phyloP scores from a whole-genome alignment of 305 asterid species.

The Vinca major region DNA sequence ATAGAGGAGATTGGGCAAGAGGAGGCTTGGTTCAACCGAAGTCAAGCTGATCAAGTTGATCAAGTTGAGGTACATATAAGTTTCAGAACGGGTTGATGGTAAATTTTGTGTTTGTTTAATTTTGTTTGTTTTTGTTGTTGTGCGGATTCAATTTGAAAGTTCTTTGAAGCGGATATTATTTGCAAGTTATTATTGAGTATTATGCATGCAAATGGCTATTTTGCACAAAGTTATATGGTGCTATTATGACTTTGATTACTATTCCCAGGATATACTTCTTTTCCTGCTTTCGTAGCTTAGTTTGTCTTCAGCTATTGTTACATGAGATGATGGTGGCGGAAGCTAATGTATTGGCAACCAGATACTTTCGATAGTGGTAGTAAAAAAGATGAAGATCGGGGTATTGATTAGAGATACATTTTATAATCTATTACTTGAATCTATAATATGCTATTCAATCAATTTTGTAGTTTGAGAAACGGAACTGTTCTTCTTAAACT shows the following conservation, averaged over 20 bases:
- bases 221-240: neutral
- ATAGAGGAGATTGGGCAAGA: conserved; percentile 92
- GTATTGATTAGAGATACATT: neutral
- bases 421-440: neutral
- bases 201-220: neutral
- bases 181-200: neutral
- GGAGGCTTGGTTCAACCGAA: conserved; percentile 83
- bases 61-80: conserved; percentile 52
- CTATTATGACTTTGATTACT: neutral
- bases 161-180: neutral
- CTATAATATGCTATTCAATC: neutral
- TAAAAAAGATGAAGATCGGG: neutral
- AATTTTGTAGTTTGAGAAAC: neutral
- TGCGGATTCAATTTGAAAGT: neutral
- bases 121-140: neutral
- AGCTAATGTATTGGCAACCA: neutral
- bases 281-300: neutral
- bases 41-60: conserved; percentile 34
- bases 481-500: neutral
- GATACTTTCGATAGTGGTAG: neutral
- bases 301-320: neutral
- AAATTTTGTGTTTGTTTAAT: neutral
- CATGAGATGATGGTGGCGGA: neutral
- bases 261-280: neutral
- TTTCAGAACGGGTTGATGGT: neutral